Evolutionary conservation across 208 protist genomes (phyloP), one percentile per base, ranked within the genome.

Genomic region (Trypanosoma lewisi): DNA sequence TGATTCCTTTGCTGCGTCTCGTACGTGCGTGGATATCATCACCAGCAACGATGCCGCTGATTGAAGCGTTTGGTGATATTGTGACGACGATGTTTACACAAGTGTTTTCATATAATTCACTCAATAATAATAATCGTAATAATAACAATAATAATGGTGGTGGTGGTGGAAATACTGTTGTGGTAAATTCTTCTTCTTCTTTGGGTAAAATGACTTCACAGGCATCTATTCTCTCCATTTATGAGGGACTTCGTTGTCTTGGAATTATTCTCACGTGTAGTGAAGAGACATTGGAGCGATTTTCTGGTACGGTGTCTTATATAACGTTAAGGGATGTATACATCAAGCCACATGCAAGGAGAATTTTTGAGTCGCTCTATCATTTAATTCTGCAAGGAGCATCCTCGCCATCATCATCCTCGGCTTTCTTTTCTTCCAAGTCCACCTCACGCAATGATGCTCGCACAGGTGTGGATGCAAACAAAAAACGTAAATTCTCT

Each of bases 211-310:
- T 14, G 14, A 14, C 36, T 7, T 16, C 36, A 52, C 75, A 77
- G 19, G 70, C 78, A 27, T 70, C 78, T 0, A 57, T 58, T 3
- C 61, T 77, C 27, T 57, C 75, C 17, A 52, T 95, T 11, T 72
- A 78, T 64, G 75, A 87, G 23, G 89, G 78, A 41, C 70, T 95
- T n/a, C 76, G 78, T 59, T 91, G 78, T 65, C 59, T 95, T n/a
- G 80, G 81, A 7, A 70, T 83, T 57, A 73, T 95, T 51, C 77
- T 95, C 19, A 58, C 65, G 21, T 62, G 64, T 39, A 69, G 70
- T 11, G 79, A 91, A 19, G 80, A 85, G 47, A 11, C 48, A 7
- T 64, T 95, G 39, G 50, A 70, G 4, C n/a, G 49, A 16, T 66
- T 81, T 51, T 50, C 30, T 30, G 28, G 5, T 41, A 36, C 57